phyloP scores from a whole-genome alignment of 257 asterid genomes.

The Solanum commersonii region DNA sequence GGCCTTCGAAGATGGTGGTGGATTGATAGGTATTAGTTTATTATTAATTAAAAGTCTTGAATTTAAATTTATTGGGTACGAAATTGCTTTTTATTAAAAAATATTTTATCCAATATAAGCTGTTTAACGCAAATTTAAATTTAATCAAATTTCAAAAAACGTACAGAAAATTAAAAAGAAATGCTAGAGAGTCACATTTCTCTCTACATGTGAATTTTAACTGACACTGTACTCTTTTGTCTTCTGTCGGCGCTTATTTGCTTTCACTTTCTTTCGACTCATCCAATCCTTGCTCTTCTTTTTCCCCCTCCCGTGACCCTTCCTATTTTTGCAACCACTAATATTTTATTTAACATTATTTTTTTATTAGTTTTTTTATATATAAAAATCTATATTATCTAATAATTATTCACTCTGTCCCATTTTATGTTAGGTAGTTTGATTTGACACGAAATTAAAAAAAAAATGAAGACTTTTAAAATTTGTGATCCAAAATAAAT shows the following conservation, averaged over 20 bases:
- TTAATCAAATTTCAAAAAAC: too few species aligned
- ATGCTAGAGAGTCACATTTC: constrained; percentile 5
- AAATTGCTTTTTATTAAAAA: accelerated
- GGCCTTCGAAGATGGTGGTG: not conserved
- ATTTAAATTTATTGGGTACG: too few species aligned
- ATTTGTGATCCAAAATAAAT: too few species aligned
- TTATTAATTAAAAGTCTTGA: too few species aligned
- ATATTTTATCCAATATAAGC: accelerated
- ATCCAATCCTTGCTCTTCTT: not conserved
- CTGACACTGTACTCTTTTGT: constrained; percentile 27
- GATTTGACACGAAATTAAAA: too few species aligned
- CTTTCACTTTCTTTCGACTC: not conserved
- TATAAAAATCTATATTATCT: too few species aligned
- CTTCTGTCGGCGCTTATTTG: constrained; percentile 18
- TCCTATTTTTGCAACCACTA: not conserved
- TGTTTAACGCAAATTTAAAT: accelerated
- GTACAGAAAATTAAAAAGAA: too few species aligned
- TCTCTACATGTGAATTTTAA: constrained; percentile 43
- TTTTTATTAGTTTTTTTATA: not conserved
- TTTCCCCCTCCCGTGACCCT: constrained; percentile 28
- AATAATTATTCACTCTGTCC: too few species aligned
- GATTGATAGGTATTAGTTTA: too few species aligned
- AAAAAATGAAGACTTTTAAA: too few species aligned
- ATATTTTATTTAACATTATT: not conserved
- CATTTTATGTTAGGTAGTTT: too few species aligned